Evolutionary conservation across 176 grass and related monocot species (phyloP).

Genomic region (Chrysopogon serrulatus): DNA sequence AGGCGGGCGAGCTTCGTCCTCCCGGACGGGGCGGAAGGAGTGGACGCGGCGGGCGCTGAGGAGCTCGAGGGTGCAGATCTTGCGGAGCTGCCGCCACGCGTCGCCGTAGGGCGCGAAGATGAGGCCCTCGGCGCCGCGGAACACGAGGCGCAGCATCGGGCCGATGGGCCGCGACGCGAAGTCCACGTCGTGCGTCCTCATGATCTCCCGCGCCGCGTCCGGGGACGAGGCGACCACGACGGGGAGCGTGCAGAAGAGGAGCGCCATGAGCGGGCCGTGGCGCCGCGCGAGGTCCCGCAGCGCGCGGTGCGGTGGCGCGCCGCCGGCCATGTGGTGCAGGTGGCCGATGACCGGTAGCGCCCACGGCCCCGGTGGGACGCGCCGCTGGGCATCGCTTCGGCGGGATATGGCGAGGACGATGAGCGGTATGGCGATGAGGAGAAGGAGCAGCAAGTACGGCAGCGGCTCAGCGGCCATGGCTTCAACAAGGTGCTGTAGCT

Average conservation of each 20-base stretch:
- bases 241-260: not conserved
- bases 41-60: conserved; percentile 17
- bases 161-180: conserved; percentile 36
- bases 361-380: conserved; percentile 20
- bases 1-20: not conserved
- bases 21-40: conserved; percentile 12
- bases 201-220: conserved; percentile 19
- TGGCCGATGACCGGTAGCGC: conserved; percentile 44
- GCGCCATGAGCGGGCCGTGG: conserved; percentile 30
- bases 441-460: no score
- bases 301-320: conserved; percentile 39
- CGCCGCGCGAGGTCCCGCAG: conserved; percentile 28
- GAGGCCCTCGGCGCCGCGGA: conserved; percentile 3
- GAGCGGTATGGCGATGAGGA: no score
- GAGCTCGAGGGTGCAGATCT: not conserved
- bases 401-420: no score
- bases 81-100: conserved; percentile 13
- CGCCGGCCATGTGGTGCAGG: conserved; percentile 58
- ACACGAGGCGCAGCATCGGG: not conserved
- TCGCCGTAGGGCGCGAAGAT: conserved; percentile 29
- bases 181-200: not conserved
- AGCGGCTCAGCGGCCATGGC: no score
- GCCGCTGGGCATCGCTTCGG: no score
- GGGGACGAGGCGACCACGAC: conserved; percentile 31
- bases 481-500: no score